A percentile compares a stretch with the other conserved stretches of the same genome.
Conservation (phyloP, 495 filamentous ascomycete genomes). For the Podospora pseudocomata region DNA sequence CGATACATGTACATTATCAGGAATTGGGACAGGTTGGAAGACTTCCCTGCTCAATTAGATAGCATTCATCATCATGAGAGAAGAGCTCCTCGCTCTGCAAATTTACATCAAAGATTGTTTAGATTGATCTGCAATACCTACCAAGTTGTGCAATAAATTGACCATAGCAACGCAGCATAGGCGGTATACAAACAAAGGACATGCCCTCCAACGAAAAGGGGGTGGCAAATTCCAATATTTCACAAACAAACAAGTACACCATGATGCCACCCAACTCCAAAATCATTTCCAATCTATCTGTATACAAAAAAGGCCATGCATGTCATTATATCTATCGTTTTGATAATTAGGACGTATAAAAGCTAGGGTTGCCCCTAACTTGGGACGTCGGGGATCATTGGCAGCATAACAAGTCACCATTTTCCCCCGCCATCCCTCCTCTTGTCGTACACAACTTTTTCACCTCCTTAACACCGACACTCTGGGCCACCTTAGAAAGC, state of each 20-base stretch:
- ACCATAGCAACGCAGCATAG: too few relatives aligned
- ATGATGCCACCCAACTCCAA: neutral
- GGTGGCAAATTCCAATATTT: neutral
- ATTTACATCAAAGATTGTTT: too few relatives aligned
- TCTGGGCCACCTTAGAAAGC: conserved; percentile 64
- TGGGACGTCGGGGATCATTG: neutral
- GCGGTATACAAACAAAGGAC: too few relatives aligned
- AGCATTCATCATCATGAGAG: too few relatives aligned
- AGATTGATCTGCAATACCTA: too few relatives aligned
- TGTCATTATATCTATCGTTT: neutral
- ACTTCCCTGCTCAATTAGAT: neutral
- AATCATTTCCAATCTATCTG: neutral
- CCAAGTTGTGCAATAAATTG: too few relatives aligned
- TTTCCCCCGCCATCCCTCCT: neutral
- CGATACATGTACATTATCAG: neutral
- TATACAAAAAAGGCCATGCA: neutral
- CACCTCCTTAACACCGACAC: neutral
- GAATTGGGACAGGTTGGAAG: neutral
- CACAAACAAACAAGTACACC: neutral
- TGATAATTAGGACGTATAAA: neutral
- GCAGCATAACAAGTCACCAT: too few relatives aligned
- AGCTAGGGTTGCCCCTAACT: neutral
- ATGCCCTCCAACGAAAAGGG: too few relatives aligned
- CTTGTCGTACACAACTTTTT: neutral
- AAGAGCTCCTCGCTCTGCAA: too few relatives aligned